Evolutionary conservation across 306 rosid genomes (phyloP).

Genomic region (Dryas drummondii): DNA sequence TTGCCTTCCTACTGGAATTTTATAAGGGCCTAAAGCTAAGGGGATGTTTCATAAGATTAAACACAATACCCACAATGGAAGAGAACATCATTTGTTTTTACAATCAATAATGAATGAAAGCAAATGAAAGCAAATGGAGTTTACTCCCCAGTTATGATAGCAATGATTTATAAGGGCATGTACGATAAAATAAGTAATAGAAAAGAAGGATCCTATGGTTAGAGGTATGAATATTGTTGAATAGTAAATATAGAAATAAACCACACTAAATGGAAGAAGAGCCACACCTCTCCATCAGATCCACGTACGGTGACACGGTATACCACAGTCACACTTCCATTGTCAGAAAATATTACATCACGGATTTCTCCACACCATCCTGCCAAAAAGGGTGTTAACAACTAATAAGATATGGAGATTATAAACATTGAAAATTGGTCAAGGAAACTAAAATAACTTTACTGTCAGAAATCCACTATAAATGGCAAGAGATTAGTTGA

Average conservation of each 20-base stretch:
- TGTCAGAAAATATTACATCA: constrained; percentile 92
- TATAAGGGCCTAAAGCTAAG: background rate
- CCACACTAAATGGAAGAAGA: background rate
- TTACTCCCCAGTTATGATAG: background rate
- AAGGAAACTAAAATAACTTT: background rate
- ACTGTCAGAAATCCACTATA: background rate
- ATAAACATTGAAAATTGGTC: background rate
- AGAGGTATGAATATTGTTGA: background rate
- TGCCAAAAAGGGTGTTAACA: constrained; percentile 30
- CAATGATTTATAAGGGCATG: background rate
- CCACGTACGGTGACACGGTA: constrained; percentile 91
- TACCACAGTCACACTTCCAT: constrained; percentile 87
- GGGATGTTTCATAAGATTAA: background rate
- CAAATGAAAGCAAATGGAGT: too few species aligned
- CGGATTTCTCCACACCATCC: constrained; percentile 99
- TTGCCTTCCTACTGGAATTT: background rate
- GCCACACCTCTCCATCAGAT: constrained; percentile 93
- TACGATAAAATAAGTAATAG: background rate
- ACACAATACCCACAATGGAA: background rate
- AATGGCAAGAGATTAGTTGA: background rate
- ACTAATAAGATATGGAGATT: background rate
- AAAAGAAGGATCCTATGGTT: background rate
- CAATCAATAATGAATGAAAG: background rate
- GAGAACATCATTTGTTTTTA: background rate
- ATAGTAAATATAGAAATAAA: background rate